Conservation (phyloP, 1,284 basidiomycete genomes). For the Moesziomyces parantarcticus region DNA sequence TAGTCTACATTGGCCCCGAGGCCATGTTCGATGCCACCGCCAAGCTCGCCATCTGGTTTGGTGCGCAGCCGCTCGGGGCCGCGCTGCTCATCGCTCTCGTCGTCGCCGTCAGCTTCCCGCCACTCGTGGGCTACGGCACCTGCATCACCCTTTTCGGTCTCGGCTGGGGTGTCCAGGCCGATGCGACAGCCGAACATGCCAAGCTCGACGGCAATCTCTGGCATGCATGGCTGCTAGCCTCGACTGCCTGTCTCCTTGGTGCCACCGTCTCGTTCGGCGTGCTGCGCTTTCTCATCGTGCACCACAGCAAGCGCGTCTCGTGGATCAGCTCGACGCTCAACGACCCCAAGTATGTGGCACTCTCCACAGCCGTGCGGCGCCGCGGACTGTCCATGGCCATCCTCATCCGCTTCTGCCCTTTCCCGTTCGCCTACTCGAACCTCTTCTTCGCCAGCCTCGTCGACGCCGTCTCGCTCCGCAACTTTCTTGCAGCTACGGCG, state of each 20-base stretch:
- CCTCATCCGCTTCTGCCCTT: constrained; percentile 61
- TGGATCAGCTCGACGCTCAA: constrained; percentile 34
- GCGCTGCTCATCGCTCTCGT: constrained; percentile 31
- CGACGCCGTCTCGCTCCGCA: constrained; percentile 42
- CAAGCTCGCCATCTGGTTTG: constrained; percentile 45
- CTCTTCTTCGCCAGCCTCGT: constrained; percentile 46
- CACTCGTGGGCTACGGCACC: constrained; percentile 60
- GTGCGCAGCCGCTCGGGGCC: constrained; percentile 31
- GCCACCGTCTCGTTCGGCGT: constrained; percentile 46
- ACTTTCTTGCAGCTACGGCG: constrained; percentile 57
- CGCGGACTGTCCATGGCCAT: constrained; percentile 56
- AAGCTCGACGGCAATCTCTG: constrained; percentile 27
- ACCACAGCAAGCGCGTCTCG: constrained; percentile 22
- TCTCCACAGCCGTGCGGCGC: constrained; percentile 53
- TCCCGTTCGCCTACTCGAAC: constrained; percentile 59
- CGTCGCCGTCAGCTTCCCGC: constrained; percentile 57
- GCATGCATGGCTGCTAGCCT: constrained; percentile 56
- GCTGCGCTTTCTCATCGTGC: constrained; percentile 32
- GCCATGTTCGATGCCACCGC: constrained; percentile 46
- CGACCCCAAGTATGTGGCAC: constrained; percentile 53
- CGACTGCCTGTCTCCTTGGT: constrained; percentile 52
- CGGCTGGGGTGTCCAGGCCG: constrained; percentile 50
- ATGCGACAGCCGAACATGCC: constrained; percentile 9
- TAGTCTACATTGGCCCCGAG: constrained; percentile 38
- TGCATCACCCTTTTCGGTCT: constrained; percentile 59